Base-by-base conservation (phyloP, 805 yeast genomes). In the Starmerella floris region DNA sequence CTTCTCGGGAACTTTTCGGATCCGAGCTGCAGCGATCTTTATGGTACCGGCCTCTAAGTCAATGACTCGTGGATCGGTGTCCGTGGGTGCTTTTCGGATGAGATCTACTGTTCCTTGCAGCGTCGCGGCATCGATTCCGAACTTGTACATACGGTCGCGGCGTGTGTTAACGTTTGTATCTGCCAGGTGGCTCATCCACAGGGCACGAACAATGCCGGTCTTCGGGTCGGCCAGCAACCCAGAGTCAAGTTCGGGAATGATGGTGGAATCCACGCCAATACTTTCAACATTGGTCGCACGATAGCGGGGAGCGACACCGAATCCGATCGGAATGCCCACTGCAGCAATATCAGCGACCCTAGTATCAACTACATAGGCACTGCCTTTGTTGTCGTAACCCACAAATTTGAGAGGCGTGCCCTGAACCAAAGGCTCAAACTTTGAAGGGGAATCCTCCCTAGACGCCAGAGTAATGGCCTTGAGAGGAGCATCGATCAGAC, bases 281-380 rank as follows among this genome's bases (percentile, higher is more conserved):
- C 84, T 77, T 55, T 83, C 94, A 36, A 84, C 62, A 56, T 84
- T 84, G 3, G 87, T 78, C 4, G 85, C 94, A 56, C 94, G 73
- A 61, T 82, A 85, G 46, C 91, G 73, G 22, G 95, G 95, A 10
- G 79, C 65, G 30, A 69, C 65, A 1, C 76, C 65, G 49, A 76
- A 74, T 26, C 55, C 54, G 19, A 79, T 69, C 15, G 93, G 88
- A 17, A 85, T 70, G 56, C 76, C 79, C 36, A 79, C 66, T 3
- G 88, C 74, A 1, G 84, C 70, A 39, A 85, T 73, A 50, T 82
- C 91, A 27, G 87, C 75, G 16, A 85, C 80, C 28, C 71, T 72
- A 0, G 93, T 83, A 43, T 77, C 80, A 23, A 85, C 76, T 2
- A 83, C 70, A 4, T 82, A 77, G 17, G 81, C 65, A 51, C 93